phyloP scores from a whole-genome alignment of 306 rosid species.

The Malus sylvestris region DNA sequence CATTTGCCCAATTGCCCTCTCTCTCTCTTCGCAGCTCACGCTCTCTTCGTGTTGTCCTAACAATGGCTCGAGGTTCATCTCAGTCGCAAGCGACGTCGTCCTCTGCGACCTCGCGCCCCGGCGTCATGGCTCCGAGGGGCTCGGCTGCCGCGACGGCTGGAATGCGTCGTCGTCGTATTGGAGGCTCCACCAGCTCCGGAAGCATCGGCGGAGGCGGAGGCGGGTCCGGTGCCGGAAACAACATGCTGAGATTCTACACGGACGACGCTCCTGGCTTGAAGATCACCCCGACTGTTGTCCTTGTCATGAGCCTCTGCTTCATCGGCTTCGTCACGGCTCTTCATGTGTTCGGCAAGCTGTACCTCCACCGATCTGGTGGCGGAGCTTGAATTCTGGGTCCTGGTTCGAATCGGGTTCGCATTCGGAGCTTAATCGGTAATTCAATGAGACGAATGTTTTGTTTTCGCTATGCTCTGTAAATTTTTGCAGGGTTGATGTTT shows the following conservation, averaged over 20 bases:
- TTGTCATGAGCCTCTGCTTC: slow-evolving; percentile 88
- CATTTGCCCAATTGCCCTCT: neutral
- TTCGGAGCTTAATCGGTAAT: slow-evolving; percentile 19
- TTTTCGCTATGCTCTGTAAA: slow-evolving; percentile 23
- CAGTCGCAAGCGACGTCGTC: slow-evolving; percentile 70
- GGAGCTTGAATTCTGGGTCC: slow-evolving; percentile 24
- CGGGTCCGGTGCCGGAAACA: slow-evolving; percentile 38
- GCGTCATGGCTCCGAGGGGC: slow-evolving; percentile 77
- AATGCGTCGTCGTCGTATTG: slow-evolving; percentile 79
- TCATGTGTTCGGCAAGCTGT: slow-evolving; percentile 80
- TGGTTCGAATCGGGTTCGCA: neutral
- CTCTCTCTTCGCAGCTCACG: neutral
- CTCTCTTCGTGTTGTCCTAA: neutral
- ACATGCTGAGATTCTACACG: slow-evolving; percentile 93
- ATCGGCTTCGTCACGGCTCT: slow-evolving; percentile 86
- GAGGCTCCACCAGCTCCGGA: slow-evolving; percentile 14
- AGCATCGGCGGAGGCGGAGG: slow-evolving; percentile 8
- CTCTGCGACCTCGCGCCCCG: slow-evolving; percentile 47
- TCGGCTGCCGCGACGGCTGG: slow-evolving; percentile 87
- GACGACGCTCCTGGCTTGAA: slow-evolving; percentile 88
- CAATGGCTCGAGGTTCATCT: slow-evolving; percentile 85
- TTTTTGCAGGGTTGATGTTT: slow-evolving; percentile 9
- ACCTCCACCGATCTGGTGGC: slow-evolving; percentile 45
- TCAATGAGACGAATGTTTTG: neutral
- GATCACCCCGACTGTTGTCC: slow-evolving; percentile 81